Evolutionary conservation across 139 green algal genomes (phyloP).

Genomic region (Chlorella sp.): DNA sequence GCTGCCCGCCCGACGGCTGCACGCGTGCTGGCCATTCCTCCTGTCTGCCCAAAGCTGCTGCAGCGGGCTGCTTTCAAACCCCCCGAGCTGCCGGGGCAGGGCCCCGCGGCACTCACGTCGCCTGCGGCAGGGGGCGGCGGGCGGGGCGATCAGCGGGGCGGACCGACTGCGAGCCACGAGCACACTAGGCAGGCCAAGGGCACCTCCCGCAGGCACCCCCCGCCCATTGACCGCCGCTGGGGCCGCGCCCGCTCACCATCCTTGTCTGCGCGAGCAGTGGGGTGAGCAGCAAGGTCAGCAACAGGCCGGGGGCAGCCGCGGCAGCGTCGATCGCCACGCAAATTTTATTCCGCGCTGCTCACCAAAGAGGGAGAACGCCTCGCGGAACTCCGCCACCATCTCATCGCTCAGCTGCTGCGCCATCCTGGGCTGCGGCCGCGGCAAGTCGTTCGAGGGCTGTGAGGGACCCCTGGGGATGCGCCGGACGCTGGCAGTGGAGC

Average conservation of each 20-base stretch:
- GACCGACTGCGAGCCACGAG: not conserved
- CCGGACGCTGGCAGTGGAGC: too few species aligned
- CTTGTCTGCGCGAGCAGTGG: conserved; percentile 50
- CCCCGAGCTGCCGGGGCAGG: too few species aligned
- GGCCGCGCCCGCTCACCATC: conserved; percentile 59
- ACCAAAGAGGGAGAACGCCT: conserved; percentile 78
- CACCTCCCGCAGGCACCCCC: not conserved
- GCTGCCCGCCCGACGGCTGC: too few species aligned
- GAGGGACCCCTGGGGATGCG: too few species aligned
- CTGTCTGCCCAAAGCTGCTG: not conserved
- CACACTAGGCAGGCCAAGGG: not conserved
- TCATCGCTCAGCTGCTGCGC: conserved; percentile 35
- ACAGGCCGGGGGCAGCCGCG: not conserved
- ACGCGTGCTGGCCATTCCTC: too few species aligned
- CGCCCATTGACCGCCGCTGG: not conserved
- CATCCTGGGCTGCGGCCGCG: too few species aligned
- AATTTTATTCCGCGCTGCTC: not conserved
- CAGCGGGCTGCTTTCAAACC: not conserved
- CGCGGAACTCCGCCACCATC: conserved; percentile 78
- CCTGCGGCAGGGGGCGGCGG: conserved; percentile 13
- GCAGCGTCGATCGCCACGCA: not conserved
- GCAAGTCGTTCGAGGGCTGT: too few species aligned
- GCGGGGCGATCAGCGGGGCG: not conserved
- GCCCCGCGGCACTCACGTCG: conserved; percentile 24
- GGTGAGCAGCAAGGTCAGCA: too few species aligned